Conservation (phyloP, 495 filamentous ascomycete species). For the Endocarpon pusillum region DNA sequence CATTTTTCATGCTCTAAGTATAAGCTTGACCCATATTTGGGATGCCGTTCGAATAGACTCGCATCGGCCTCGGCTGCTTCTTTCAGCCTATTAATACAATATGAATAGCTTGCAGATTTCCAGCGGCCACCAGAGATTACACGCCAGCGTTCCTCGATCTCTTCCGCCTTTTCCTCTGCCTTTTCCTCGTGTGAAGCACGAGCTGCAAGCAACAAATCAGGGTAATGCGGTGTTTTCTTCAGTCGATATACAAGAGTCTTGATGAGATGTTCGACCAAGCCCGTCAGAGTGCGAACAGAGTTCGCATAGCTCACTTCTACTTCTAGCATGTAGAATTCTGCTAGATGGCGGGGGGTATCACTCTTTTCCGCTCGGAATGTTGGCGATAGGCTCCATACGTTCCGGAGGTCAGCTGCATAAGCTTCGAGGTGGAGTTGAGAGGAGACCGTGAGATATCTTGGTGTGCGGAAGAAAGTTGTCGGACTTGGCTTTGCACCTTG, state of each 20-base stretch:
- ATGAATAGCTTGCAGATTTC: constrained; percentile 72
- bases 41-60: constrained; percentile 43
- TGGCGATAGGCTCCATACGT: constrained; percentile 87
- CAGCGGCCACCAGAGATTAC: constrained; percentile 45
- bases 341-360: constrained; percentile 84
- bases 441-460: constrained; percentile 94
- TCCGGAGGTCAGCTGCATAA: constrained; percentile 68
- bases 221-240: constrained; percentile 35
- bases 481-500: constrained; percentile 12
- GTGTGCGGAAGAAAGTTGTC: constrained; percentile 57
- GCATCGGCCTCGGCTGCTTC: constrained; percentile 32
- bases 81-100: constrained; percentile 54
- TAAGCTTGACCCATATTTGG: constrained; percentile 56
- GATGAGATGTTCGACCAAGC: constrained; percentile 62
- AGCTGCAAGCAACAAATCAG: constrained; percentile 42
- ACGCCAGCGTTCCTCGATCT: constrained; percentile 51
- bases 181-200: constrained; percentile 22
- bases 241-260: constrained; percentile 38
- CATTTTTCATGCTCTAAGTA: constrained; percentile 89
- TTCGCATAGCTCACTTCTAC: constrained; percentile 69
- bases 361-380: constrained; percentile 90
- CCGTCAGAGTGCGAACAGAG: constrained; percentile 50
- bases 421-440: constrained; percentile 91
- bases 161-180: constrained; percentile 17
- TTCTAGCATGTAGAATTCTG: constrained; percentile 98